Base-by-base conservation (phyloP, 2,329 filamentous ascomycete genomes). In the Xylaria sp. region DNA sequence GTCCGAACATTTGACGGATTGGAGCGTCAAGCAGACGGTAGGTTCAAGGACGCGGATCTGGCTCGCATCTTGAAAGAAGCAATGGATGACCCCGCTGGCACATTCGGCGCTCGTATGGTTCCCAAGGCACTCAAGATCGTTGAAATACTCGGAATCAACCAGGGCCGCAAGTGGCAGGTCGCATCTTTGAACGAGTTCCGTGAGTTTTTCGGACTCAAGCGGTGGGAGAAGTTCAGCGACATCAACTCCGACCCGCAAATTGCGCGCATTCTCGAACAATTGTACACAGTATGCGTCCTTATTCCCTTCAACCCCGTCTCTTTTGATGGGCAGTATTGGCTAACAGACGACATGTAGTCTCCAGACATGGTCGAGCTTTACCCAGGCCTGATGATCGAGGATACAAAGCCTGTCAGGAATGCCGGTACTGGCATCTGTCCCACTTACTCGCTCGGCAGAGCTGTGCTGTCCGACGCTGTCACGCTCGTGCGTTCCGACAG, bases 341-440 rank as follows among this genome's bases (percentile, higher is more conserved):
- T 51, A 51, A 51, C 33, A 11, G 5, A 12, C 49, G 11, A 14
- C 2, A 7, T 14, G 1, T 25, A 51, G 49, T 80, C 87, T 50
- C 87, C 87, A 0, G 88, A 90, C 66, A 84, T 84, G 72, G 86
- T 92, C 12, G 89, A 92, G 71, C 78, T 91, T 5, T 91, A 91
- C 70, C 88, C 89, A 0, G 89, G 89, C 9, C 76, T 91, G 1
- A 83, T 90, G 64, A 78, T 84, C n/a, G 86, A 89, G 71, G 81
- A 86, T 55, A 77, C 79, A 31, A 87, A 87, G 70, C 78, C 79
- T 0, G 76, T 78, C 0, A 80, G 82, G 60, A 74, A 78, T 45
- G 79, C 85, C 0, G 84, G 85, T 2, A 81, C 79, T 55, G 84
- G 84, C 17, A 78, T 85, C 19, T 81, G 80, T 55, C 81, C 80